Evolutionary conservation across 2,329 filamentous ascomycete species (phyloP), one percentile per base, ranked within the genome.

Genomic region (Didymella glomerata): DNA sequence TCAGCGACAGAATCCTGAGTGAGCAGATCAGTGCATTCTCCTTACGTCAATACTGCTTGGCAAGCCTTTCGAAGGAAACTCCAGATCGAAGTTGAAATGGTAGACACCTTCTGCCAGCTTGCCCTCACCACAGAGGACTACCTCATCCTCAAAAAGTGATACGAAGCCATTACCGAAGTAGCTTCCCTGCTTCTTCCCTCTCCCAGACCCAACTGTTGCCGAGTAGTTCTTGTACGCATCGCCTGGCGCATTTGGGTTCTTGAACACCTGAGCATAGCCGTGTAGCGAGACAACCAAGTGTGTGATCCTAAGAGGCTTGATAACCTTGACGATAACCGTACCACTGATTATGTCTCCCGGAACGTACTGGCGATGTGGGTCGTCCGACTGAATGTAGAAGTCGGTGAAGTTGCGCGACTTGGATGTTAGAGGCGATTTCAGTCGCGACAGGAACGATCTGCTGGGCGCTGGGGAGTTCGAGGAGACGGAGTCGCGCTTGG

Each of bases 1-100:
- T 75, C 57, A 74, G 65, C 57, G 40, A 42, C 30, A 58, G 46
- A 28, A 56, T 42, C 32, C 24, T 49, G 46, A 51, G 40, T 64
- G 59, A 46, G 52, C 38, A 48, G 20, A 42, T 44, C 5, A 36
- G 47, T 40, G 54, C 48, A 58, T 54, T 57, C 18, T 40, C 66
- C 91, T 73, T 85, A 97, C 94, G 79, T 96, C 93, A 72, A 99
- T 94, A 76, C 94, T 97, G 78, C 92, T 97, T n/a, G 91, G 91
- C 58, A 95, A 79, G 5, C 85, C 85, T 67, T 87, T 85, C 48
- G 84, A 81, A 2, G 90, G 89, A 65, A 92, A 91, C 56, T 88
- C 81, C 62, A 92, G 78, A 69, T 91, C 87, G 67, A 92, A 92
- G 60, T 90, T 88, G 76, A 95, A 95, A 75, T 93, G 88, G 72